Evolutionary conservation across 768 basidiomycete species (phyloP).

Genomic region (Cubamyces sp.): DNA sequence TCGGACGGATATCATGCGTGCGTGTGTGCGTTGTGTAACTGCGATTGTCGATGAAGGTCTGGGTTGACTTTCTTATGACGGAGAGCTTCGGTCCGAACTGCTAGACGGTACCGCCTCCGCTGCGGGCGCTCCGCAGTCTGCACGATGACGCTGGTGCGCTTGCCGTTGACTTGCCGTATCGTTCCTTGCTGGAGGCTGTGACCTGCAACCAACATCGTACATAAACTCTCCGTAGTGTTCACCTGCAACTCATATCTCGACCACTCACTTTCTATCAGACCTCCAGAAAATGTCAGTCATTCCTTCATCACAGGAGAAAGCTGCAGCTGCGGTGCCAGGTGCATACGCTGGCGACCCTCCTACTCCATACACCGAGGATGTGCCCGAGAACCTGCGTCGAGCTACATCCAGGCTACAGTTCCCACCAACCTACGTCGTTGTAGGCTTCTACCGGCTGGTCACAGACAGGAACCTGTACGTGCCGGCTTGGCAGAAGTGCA

Average conservation of each 20-base stretch:
- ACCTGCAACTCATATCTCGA: background rate
- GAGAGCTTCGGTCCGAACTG: background rate
- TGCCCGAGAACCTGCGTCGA: conserved; percentile 53
- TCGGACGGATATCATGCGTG: background rate
- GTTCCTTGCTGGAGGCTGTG: too few species aligned
- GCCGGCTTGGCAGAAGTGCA: conserved; percentile 87
- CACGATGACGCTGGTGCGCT: background rate
- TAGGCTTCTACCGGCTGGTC: conserved; percentile 81
- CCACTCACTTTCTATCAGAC: background rate
- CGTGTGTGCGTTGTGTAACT: background rate
- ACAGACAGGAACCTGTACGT: conserved; percentile 70
- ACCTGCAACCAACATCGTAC: too few species aligned
- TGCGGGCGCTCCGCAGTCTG: background rate
- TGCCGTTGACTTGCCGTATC: too few species aligned
- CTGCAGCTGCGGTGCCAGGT: conserved; percentile 3
- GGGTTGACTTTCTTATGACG: background rate
- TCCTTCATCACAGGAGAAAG: background rate
- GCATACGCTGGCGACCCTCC: conserved; percentile 15
- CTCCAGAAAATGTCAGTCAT: background rate
- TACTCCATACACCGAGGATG: conserved; percentile 30
- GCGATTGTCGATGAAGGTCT: background rate
- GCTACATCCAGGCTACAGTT: conserved; percentile 69
- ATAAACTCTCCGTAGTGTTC: background rate
- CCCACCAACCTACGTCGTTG: conserved; percentile 81
- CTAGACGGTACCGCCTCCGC: background rate